Evolutionary conservation across 1,139 yeast species (phyloP).

Genomic region (Geotrichum citri-aurantii): DNA sequence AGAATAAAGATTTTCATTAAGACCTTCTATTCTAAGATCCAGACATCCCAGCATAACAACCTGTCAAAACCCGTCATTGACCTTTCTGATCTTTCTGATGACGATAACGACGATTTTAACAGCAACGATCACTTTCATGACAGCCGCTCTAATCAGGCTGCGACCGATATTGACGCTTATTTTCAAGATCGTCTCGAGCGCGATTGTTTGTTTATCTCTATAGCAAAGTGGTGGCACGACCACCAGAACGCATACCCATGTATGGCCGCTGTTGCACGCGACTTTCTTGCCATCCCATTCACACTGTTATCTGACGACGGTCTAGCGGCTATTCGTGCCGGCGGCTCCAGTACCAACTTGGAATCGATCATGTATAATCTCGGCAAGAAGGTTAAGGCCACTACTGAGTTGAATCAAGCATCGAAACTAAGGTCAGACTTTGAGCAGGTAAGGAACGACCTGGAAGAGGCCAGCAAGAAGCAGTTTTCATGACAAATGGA

Average conservation of each 20-base stretch:
- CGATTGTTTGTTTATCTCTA: neutral
- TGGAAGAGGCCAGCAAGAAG: neutral
- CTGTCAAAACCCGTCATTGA: neutral
- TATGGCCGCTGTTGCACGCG: neutral
- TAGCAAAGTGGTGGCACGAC: neutral
- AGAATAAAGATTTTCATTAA: neutral
- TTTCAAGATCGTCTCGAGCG: neutral
- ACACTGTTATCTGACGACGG: neutral
- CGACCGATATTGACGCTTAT: neutral
- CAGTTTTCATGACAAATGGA: neutral
- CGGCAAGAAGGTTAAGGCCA: neutral
- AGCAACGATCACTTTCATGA: neutral
- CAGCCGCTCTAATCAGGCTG: neutral
- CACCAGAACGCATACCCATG: neutral
- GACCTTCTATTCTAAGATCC: neutral
- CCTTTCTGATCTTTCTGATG: neutral
- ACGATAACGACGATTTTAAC: too few relatives aligned
- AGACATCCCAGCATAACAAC: neutral
- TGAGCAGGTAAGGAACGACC: neutral
- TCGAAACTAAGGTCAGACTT: neutral
- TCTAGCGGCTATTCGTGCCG: neutral
- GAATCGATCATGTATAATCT: neutral
- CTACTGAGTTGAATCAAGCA: neutral
- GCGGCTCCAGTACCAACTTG: neutral
- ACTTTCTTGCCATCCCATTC: neutral